Conservation (phyloP, 129 eudicot genomes). For the Gnaphalium uliginosum region DNA sequence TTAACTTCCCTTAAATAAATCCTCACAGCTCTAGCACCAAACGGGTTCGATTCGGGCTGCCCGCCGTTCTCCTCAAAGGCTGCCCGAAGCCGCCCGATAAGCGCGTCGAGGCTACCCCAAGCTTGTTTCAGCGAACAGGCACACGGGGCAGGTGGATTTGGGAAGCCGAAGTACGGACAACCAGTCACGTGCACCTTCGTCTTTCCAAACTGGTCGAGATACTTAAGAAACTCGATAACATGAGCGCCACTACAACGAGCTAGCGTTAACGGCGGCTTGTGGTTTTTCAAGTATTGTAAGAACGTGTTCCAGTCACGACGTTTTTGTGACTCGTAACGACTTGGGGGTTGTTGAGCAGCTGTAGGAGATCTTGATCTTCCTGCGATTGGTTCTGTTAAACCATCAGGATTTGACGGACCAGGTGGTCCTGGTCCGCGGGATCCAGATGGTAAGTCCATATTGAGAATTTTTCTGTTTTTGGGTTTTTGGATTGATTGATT, state of each 20-base stretch:
- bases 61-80: conserved; percentile 81
- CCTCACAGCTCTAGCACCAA: conserved; percentile 71
- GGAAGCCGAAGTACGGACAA: conserved; percentile 67
- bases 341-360: conserved; percentile 30
- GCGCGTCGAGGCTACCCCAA: conserved; percentile 81
- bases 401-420: conserved; percentile 12
- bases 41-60: conserved; percentile 66
- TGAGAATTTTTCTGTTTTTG: conserved; percentile 11
- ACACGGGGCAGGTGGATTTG: conserved; percentile 72
- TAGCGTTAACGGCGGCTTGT: conserved; percentile 67
- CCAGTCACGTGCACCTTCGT: conserved; percentile 68
- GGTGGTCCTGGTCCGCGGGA: conserved; percentile 10
- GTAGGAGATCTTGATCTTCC: conserved; percentile 24
- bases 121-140: conserved; percentile 64
- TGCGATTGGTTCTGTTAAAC: background rate
- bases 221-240: conserved; percentile 73
- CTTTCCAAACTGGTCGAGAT: conserved; percentile 73
- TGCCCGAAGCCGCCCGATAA: conserved; percentile 67
- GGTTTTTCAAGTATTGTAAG: conserved; percentile 58
- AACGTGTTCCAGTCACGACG: conserved; percentile 80
- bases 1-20: conserved; percentile 69
- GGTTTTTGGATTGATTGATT: conserved; percentile 19
- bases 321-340: conserved; percentile 76
- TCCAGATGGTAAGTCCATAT: conserved; percentile 30
- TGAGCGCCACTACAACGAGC: conserved; percentile 75